Evolutionary conservation across 1,284 basidiomycete genomes (phyloP), one percentile per base, ranked within the genome.

Genomic region (Leccinum huronense): DNA sequence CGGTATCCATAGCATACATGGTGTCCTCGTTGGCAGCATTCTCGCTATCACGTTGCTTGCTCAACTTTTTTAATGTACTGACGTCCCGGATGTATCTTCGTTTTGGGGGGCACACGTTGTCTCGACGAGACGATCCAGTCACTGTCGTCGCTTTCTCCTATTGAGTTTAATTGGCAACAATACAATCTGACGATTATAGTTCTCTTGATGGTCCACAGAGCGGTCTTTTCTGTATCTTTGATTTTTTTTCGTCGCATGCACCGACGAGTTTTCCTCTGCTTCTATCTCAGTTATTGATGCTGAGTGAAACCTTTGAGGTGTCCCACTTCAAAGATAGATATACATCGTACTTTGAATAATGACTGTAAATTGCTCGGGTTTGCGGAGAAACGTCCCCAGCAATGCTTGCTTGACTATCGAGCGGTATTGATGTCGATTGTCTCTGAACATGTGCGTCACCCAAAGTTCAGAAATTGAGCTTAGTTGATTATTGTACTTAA

Each of bases 21-120:
- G 62, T 9, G n/a, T 63, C 33, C 38, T 71, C 19, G 56, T 66
- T 5, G 63, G 65, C 9, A 16, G 67, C 38, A 65, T 72, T 11
- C 62, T 75, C 8, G 53, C 68, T 3, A 59, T 73, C n/a, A 64
- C 67, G 2, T 66, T 77, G 19, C 71, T 75, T 4, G 62, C 63
- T 48, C 61, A 73, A 54, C 62, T 73, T 56, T 73, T 73, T 9
- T 78, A 48, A 74, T 58, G 51, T 33, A 10, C 51, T 57, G 59
- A 67, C 53, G 16, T 14, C 36, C 27, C 8, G 45, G n/a, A 59
- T 19, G 58, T 30, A 45, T 31, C 23, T 30, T 34, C 7, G 36
- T 38, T 9, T n/a, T 3, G 9, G 54, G 10, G 31, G 31, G 19
- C 27, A 19, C n/a, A 2, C 2, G 56, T 64, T 42, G 19, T 27